A percentile compares a stretch with the other conserved stretches of the same genome.
Evolutionary conservation across 78 protist genomes (phyloP).

Genomic region (Emiliania huxleyi): DNA sequence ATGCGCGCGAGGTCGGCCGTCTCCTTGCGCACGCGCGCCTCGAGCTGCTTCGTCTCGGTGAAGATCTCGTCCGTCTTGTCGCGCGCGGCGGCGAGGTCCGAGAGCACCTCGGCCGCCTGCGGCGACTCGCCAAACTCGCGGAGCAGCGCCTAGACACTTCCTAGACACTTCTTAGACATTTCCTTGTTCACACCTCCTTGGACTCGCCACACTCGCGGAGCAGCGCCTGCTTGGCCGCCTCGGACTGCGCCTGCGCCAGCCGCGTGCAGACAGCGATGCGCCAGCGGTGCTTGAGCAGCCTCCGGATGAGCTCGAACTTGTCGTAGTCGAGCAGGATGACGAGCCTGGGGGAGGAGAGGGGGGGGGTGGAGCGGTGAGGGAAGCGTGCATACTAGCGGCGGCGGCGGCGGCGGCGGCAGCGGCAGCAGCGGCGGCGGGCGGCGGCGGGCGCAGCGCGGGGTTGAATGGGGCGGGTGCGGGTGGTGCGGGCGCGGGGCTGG

Average conservation of each 20-base stretch:
- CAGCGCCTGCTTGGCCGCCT: background rate
- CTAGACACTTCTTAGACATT: too few species aligned
- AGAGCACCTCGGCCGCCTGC: background rate
- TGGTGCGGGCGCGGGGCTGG: too few species aligned
- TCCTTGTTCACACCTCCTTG: too few species aligned
- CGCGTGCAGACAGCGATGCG: conserved; percentile 64
- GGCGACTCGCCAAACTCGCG: background rate
- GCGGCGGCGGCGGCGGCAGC: background rate
- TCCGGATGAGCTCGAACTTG: conserved; percentile 80
- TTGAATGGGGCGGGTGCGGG: too few species aligned
- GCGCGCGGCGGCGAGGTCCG: background rate
- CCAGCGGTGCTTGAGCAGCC: conserved; percentile 46
- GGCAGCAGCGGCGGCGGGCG: too few species aligned
- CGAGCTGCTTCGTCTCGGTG: conserved; percentile 24
- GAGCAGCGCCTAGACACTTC: background rate
- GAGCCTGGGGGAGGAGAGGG: too few species aligned
- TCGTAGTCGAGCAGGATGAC: conserved; percentile 76
- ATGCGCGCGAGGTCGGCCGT: background rate
- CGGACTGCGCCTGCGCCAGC: conserved; percentile 60
- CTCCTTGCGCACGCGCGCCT: conserved; percentile 12
- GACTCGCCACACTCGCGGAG: background rate
- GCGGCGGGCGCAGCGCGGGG: too few species aligned
- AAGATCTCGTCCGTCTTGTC: background rate
- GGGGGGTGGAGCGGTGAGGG: too few species aligned
- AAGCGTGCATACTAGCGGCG: background rate